Evolutionary conservation across 2,329 filamentous ascomycete genomes (phyloP), one percentile per base, ranked within the genome.

Genomic region (Pyrenophora tritici-repentis): DNA sequence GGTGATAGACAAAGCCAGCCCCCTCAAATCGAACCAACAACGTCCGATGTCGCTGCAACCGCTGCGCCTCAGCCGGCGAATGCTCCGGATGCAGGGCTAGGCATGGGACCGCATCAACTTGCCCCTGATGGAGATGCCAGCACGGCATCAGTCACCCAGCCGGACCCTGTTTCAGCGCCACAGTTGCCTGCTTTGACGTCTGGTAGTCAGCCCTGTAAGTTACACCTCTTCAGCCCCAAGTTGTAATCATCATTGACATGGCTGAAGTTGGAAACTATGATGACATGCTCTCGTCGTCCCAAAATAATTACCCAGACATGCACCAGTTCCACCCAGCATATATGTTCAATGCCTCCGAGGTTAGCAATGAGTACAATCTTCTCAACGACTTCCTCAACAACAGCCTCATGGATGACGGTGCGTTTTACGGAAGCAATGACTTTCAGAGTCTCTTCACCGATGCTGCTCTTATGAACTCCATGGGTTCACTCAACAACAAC

Each of bases 381-480:
- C 85, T 99, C 69, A 96, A 95, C 79, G 93, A 99, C 74, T 97
- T 97, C 71, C 83, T 99, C 55, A 94, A 92, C 74, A 95, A 87
- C 62, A 96, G 90, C 70, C 79, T 97, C 47, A 83, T 97, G 59
- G 92, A 97, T 76, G 92, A 80, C 57, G 76, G 74, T 46, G 70
- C 68, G 17, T 69, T 78, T 26, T 79, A 78, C 46, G 65, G 66
- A 36, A 65, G 69, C 53, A 71, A 73, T 42, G 76, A 79, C 34
- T 68, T 74, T 16, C 75, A 77, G 49, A 81, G 84, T 12, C 73
- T 86, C 8, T 86, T 85, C 69, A 79, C 80, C 36, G 85, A 88
- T 64, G 81, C 84, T 37, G 78, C 83, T 76, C 63, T 79, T 13
- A 74, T 74, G 36, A 73, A 72, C 50, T 72, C 70, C n/a, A 72